Evolutionary conservation across 108 stramenopile species (phyloP).

Genomic region (Skeletonema potamos): DNA sequence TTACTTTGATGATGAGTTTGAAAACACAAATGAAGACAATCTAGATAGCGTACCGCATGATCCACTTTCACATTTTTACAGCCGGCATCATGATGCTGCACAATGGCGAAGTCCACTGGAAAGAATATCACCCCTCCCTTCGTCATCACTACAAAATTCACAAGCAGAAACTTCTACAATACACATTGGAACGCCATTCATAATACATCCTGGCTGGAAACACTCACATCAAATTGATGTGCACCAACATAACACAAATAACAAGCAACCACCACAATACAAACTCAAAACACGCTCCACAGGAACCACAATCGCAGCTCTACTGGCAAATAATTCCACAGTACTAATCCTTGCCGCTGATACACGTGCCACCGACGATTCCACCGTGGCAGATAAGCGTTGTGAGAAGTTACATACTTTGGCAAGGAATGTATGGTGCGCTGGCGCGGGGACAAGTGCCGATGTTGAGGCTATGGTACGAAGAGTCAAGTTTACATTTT

Average conservation of each 20-base stretch:
- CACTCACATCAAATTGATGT: slow-evolving; percentile 21
- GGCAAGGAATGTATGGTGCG: slow-evolving; percentile 61
- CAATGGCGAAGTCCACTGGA: slow-evolving; percentile 36
- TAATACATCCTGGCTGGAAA: neutral
- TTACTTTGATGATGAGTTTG: neutral
- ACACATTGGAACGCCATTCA: neutral
- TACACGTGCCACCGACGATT: slow-evolving; percentile 78
- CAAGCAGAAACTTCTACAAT: neutral
- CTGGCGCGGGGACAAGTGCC: slow-evolving; percentile 84
- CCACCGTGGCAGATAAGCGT: slow-evolving; percentile 74
- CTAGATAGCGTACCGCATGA: neutral
- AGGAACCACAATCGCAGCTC: slow-evolving; percentile 73
- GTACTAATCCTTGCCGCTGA: slow-evolving; percentile 69
- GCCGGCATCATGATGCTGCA: neutral
- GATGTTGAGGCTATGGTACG: slow-evolving; percentile 79
- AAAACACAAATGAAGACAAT: neutral
- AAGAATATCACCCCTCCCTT: slow-evolving; percentile 8
- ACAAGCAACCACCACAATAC: slow-evolving; percentile 2
- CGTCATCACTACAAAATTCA: slow-evolving; percentile 3
- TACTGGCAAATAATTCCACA: slow-evolving; percentile 27
- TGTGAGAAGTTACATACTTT: slow-evolving; percentile 74
- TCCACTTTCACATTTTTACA: slow-evolving; percentile 1
- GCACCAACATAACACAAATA: neutral
- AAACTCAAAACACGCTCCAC: slow-evolving; percentile 47
- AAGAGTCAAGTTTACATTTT: slow-evolving; percentile 45